Conservation (phyloP, 805 yeast species). For the Alloascoidea africana region DNA sequence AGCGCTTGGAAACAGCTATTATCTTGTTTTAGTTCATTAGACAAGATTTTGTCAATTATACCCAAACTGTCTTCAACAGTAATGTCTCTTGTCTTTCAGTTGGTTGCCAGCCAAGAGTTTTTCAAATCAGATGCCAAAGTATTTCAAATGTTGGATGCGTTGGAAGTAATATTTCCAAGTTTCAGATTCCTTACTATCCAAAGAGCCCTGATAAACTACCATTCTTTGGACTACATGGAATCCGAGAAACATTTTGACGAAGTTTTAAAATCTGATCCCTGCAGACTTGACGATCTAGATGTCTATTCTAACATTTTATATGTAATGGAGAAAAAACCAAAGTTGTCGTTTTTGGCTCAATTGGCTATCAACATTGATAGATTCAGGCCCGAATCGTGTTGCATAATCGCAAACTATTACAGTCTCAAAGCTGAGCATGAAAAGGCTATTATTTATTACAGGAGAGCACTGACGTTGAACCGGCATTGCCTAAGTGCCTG, state of each 20-base stretch:
- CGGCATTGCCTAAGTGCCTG: slow-evolving; percentile 79
- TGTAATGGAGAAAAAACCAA: slow-evolving; percentile 81
- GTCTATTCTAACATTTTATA: slow-evolving; percentile 88
- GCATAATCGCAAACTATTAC: slow-evolving; percentile 86
- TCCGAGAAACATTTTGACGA: slow-evolving; percentile 73
- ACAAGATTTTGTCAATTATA: slow-evolving; percentile 28
- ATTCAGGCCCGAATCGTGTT: slow-evolving; percentile 88
- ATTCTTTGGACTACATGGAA: slow-evolving; percentile 68
- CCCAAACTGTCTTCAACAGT: slow-evolving; percentile 5
- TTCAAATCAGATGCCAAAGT: slow-evolving; percentile 44
- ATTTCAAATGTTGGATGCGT: slow-evolving; percentile 27
- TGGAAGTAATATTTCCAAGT: slow-evolving; percentile 47
- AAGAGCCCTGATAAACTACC: slow-evolving; percentile 68
- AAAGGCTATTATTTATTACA: slow-evolving; percentile 84
- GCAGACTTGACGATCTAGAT: slow-evolving; percentile 82
- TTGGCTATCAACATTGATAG: slow-evolving; percentile 68
- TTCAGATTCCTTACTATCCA: slow-evolving; percentile 68
- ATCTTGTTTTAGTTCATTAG: slow-evolving; percentile 41
- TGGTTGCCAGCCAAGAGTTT: slow-evolving; percentile 51
- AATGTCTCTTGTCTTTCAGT: slow-evolving; percentile 2
- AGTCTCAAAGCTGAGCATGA: slow-evolving; percentile 89
- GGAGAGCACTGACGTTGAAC: slow-evolving; percentile 74
- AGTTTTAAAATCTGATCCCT: slow-evolving; percentile 60
- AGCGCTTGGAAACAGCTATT: slow-evolving; percentile 79
- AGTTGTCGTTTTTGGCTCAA: slow-evolving; percentile 78